Percentiles rank a stretch among this genome's conserved stretches.
Conservation (phyloP, 179 eudicot genomes). For the Heliamphora ciliata region DNA sequence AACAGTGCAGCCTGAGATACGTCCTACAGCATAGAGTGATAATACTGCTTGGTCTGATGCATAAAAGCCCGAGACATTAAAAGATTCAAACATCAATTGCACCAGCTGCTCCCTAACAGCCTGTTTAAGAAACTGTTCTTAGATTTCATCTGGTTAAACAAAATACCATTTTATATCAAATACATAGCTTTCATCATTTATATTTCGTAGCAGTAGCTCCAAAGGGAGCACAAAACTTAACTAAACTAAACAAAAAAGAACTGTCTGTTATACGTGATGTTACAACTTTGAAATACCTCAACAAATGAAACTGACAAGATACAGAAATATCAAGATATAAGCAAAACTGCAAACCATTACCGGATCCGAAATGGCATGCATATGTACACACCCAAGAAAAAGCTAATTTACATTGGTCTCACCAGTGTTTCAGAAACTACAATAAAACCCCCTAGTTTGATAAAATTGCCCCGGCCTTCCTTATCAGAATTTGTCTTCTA, state of each 20-base stretch:
- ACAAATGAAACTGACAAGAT: neutral
- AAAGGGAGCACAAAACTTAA: no score
- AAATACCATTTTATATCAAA: neutral
- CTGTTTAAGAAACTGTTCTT: conserved; percentile 29
- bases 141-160: conserved; percentile 9
- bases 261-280: neutral
- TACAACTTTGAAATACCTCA: conserved; percentile 10
- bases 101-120: conserved; percentile 82
- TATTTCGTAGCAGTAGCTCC: neutral
- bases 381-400: no score
- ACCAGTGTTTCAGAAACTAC: no score
- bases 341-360: neutral
- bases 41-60: conserved; percentile 94
- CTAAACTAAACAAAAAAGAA: neutral
- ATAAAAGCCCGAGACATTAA: conserved; percentile 89
- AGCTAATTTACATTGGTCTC: no score
- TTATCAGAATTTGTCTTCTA: no score
- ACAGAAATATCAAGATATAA: conserved; percentile 3
- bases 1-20: conserved; percentile 94
- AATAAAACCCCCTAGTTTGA: no score
- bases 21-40: conserved; percentile 94
- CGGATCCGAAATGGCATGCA: no score
- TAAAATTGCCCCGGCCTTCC: no score
- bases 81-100: conserved; percentile 94
- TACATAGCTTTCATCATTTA: neutral